phyloP scores from a whole-genome alignment of 257 asterid species.

The Rehmannia glutinosa region DNA sequence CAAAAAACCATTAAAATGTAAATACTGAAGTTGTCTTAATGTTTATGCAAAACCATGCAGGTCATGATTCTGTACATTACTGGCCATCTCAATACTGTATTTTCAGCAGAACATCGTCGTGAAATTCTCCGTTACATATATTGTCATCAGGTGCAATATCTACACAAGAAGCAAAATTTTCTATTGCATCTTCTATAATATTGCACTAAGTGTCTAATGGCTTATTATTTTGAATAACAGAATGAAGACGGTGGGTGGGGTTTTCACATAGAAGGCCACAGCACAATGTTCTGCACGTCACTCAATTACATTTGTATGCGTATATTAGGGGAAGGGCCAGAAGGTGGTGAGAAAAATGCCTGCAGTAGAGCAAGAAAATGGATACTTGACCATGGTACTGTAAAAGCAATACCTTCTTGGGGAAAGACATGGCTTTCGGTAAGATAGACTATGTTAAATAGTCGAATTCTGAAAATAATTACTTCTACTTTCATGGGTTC shows the following conservation, averaged over 20 bases:
- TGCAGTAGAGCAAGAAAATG: constrained; percentile 69
- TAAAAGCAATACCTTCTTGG: constrained; percentile 68
- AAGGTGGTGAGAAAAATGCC: constrained; percentile 46
- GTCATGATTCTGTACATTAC: constrained; percentile 62
- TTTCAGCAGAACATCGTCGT: constrained; percentile 53
- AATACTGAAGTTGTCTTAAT: neutral
- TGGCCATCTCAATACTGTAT: constrained; percentile 56
- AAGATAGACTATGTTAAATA: neutral
- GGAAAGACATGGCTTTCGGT: constrained; percentile 87
- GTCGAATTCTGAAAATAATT: neutral
- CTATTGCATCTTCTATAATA: neutral
- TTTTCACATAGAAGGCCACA: constrained; percentile 69
- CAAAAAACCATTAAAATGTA: neutral
- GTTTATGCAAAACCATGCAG: constrained; percentile 24
- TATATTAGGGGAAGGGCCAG: constrained; percentile 57
- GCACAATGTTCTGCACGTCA: constrained; percentile 70
- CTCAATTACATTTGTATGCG: constrained; percentile 71
- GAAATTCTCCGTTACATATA: constrained; percentile 71
- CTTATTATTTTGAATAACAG: constrained; percentile 15
- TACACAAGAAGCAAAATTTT: neutral
- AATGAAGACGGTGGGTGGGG: constrained; percentile 93
- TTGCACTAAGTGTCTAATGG: neutral
- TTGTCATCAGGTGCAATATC: constrained; percentile 56
- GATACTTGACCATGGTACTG: constrained; percentile 81
- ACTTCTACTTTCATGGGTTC: neutral